Base-by-base conservation (phyloP, 2,329 filamentous ascomycete genomes). In the Aspergillus quadricinctus region DNA sequence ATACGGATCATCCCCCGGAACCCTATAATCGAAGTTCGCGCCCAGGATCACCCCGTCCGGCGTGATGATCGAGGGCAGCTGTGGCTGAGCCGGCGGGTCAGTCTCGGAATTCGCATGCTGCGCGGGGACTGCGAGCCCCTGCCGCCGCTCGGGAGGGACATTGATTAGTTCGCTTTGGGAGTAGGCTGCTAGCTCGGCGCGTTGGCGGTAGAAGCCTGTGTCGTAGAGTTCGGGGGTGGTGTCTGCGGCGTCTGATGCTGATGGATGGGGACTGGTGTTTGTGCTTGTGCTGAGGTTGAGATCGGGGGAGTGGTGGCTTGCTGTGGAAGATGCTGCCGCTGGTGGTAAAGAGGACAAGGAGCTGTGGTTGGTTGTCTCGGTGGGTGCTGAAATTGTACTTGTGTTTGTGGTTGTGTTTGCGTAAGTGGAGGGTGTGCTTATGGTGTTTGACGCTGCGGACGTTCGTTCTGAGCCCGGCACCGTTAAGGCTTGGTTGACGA, bases 81-180 rank as follows among this genome's bases (percentile, higher is more conserved):
- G 31, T 3, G 14, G 14, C 3, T 17, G 31, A 7, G 14, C 14
- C 0, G 31, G 6, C 31, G 17, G 31, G 1, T 37, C 31, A 2
- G 3, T 2, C 5, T 37, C 31, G 5, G 31, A 1, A 7, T 17
- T 17, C 14, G 31, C 3, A 7, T 37, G 31, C 31, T 35, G 31
- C 31, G 14, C 31, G 4, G n/a, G 21, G 19, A 23, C 23, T 23
- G 23, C 3, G 23, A 6, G 53, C 5, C 31, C 52, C 28, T 48
- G 52, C 7, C 63, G 59, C 49, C 64, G 56, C 4, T 53, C 35
- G 0, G 53, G 45, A 0, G 67, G 64, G 2, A 65, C 23, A 23
- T 71, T 72, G 48, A 72, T 71, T 1, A 71, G 57, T 51, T 71
- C 69, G 23, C 67, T 62, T n/a, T 59, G 57, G 2, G 63, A 55